Conservation (phyloP, 176 grass and related monocot genomes). For the Triticum timopheevii region DNA sequence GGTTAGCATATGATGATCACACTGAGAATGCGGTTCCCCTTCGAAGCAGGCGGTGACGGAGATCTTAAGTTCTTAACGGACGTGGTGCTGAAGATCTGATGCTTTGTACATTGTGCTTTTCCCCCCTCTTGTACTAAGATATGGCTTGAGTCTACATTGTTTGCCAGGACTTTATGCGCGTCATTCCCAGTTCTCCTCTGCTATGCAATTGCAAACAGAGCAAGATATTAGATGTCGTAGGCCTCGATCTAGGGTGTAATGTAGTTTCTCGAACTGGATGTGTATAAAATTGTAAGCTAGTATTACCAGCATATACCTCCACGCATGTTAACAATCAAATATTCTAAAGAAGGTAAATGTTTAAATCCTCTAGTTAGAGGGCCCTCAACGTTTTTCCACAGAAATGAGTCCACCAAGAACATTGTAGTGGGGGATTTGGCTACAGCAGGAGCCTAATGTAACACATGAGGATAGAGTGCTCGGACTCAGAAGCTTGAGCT, state of each 20-base stretch:
- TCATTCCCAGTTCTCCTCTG: background rate
- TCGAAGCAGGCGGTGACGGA: background rate
- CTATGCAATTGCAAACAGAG: background rate
- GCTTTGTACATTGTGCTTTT: background rate
- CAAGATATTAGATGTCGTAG: background rate
- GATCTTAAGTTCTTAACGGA: background rate
- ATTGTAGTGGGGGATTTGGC: background rate
- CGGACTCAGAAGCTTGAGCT: background rate
- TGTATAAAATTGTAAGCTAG: no score
- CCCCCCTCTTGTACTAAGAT: background rate
- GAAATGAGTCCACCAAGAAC: background rate
- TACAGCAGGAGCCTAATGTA: background rate
- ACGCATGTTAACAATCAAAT: no score
- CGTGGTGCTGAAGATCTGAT: background rate
- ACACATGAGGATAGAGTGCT: no score
- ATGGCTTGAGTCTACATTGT: background rate
- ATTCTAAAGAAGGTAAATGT: no score
- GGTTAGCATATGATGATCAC: conserved; percentile 23
- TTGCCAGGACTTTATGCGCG: background rate
- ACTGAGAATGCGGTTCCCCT: conserved; percentile 19
- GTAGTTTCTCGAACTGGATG: background rate
- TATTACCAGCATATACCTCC: no score
- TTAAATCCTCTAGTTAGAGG: no score
- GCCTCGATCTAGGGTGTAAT: background rate
- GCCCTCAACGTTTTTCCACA: no score